Base-by-base conservation (phyloP, 2,329 filamentous ascomycete genomes). In the Aciculosporium take region DNA sequence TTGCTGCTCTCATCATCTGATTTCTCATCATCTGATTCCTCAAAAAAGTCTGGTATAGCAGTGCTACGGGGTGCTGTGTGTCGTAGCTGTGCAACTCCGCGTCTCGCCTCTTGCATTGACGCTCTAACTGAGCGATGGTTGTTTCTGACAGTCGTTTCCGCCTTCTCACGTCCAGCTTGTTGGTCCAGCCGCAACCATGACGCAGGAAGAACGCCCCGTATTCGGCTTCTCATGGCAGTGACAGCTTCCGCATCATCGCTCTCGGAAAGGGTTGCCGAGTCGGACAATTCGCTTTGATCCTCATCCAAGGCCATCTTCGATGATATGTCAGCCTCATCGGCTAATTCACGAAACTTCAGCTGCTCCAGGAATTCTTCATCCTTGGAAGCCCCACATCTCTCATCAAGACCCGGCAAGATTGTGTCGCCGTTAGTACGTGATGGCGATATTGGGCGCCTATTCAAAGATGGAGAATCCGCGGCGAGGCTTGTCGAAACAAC, bases 111-210 rank as follows among this genome's bases (percentile, higher is more conserved):
- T 28, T 54, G 59, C 34, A 66, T 62, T 1, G 62, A 59, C 3
- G 62, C 63, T 17, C 48, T 55, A 8, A 50, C 55, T 53, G 30
- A 23, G 9, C 40, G 51, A 46, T 48, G 51, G 32, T 53, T 57
- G 35, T 49, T 55, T 17, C 48, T 46, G 7, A 46, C 37, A 36
- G 55, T 54, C 42, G 55, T 57, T 39, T 53, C 46, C 28, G 49
- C 51, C 41, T 56, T 62, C 43, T 53, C 50, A 13, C 52, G 52
- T 48, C 51, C 57, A 24, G 58, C 47, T 42, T 68, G 61, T 43
- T 72, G 68, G 50, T 79, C 74, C 20, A 81, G 55, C 32, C 76
- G 69, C 42, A 81, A 64, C 71, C 76, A 80, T 5, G 77, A 81
- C n/a, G 77, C 77, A 30, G 77, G 77, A 34, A 81, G 64, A 7